Conservation (phyloP, 2,329 filamentous ascomycete species). For the Bipolaris bicolor region DNA sequence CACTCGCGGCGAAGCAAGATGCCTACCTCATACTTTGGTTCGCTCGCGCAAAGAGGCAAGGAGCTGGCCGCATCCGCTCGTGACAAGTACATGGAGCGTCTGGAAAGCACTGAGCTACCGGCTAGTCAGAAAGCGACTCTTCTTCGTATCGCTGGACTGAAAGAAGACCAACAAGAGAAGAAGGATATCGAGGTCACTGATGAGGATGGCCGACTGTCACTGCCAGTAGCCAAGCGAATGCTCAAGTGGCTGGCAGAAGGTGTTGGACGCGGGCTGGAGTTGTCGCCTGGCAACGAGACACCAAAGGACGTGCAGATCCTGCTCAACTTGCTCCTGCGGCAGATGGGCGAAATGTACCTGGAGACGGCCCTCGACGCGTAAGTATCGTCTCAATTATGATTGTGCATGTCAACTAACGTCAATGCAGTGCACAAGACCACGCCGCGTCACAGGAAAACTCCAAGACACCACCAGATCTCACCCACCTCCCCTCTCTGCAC, state of each 20-base stretch:
- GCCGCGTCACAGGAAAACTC: slow-evolving; percentile 77
- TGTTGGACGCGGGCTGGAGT: slow-evolving; percentile 85
- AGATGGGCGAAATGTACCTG: slow-evolving; percentile 83
- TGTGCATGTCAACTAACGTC: slow-evolving; percentile 16
- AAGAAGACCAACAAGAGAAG: slow-evolving; percentile 74
- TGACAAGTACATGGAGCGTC: slow-evolving; percentile 86
- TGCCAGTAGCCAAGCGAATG: slow-evolving; percentile 95
- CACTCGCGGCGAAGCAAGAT: slow-evolving; percentile 87
- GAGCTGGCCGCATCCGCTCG: slow-evolving; percentile 87
- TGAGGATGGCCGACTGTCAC: slow-evolving; percentile 81
- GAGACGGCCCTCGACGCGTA: slow-evolving; percentile 68
- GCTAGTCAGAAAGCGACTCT: slow-evolving; percentile 89
- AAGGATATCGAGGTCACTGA: slow-evolving; percentile 91
- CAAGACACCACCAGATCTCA: slow-evolving; percentile 86
- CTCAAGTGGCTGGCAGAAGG: slow-evolving; percentile 96
- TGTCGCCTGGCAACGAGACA: slow-evolving; percentile 86
- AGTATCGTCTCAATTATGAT: slow-evolving; percentile 24
- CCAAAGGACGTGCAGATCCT: slow-evolving; percentile 91
- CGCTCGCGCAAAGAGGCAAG: slow-evolving; percentile 85
- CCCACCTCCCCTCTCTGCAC: slow-evolving; percentile 78
- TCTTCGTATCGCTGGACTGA: slow-evolving; percentile 82
- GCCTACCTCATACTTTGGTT: slow-evolving; percentile 89
- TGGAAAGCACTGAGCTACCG: slow-evolving; percentile 88
- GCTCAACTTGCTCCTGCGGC: slow-evolving; percentile 79
- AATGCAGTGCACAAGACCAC: slow-evolving; percentile 62